Evolutionary conservation across 257 asterid genomes (phyloP), one percentile per base, ranked within the genome.

Genomic region (Coffea eugenioides): DNA sequence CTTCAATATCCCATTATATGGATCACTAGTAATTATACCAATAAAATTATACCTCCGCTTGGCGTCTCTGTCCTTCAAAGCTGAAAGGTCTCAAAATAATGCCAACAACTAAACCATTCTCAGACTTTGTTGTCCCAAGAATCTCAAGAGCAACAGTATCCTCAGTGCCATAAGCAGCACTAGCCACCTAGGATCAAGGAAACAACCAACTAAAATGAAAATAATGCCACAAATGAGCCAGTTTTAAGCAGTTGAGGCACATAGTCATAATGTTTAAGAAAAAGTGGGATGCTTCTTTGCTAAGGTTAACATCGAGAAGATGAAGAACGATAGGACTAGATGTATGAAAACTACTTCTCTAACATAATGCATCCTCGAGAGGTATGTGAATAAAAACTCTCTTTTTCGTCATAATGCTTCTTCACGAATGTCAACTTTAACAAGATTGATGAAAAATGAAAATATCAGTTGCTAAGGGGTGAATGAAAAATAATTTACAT

Each of bases 41-140:
- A 57, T 21, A 65, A 65, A 65, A 77, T 12, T 45, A 69, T 85
- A 86, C 99, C 94, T 95, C 99, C 78, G 89, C 90, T 76, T 90
- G 96, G 69, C 99, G 97, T 83, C 97, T 87, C 86, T 77, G 87
- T 77, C 99, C 99, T 88, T 95, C 99, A 90, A 95, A 95, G 82
- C 97, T 80, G 88, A 95, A 95, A 79, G 99, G 98, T 86, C 90
- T 95, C 87, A 95, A 69, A 83, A 93, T 91, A 79, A 95, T 86
- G 78, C 97, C 94, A 31, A 90, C 85, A 78, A 89, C 93, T 82
- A 93, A 81, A 57, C 96, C 96, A 79, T 90, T 86, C 51, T 83
- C 86, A 51, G 90, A 90, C 82, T 89, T 91, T 81, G 86, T 86
- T 64, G 85, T 89, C 87, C 88, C 84, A 73, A 93, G 90, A 83